Base-by-base conservation (phyloP, 2,329 filamentous ascomycete genomes). In the Sclerotinia spermophila region DNA sequence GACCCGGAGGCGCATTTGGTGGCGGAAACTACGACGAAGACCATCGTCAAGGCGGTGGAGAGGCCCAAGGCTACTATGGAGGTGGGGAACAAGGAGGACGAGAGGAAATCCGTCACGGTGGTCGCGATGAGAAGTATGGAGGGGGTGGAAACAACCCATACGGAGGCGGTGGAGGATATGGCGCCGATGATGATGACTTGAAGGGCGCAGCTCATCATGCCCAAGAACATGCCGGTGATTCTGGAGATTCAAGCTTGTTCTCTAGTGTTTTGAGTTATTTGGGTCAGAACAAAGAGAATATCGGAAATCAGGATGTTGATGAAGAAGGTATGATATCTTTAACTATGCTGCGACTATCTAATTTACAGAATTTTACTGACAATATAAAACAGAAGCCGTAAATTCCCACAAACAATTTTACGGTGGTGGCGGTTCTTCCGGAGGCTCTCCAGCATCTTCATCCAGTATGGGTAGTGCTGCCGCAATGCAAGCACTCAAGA, bases 401-500 rank as follows among this genome's bases (percentile, higher is more conserved):
- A 84, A 87, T 75, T 87, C 91, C 75, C 93, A 97, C 83, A 86
- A 94, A 82, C 86, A 91, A 71, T 87, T 90, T 77, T 97, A 94
- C 79, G 86, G 86, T 45, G 81, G 81, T 64, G 86, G 86, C 44
- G 81, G 81, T 66, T 83, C 84, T 33, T 82, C 84, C 38, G 81
- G 84, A 69, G 53, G 45, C 10, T 74, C 80, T 83, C 45, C 79
- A 82, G 73, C 80, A 81, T 77, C 84, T 75, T 82, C 84, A 51
- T 83, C 86, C 70, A 84, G 81, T 78, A 88, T 87, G 81, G 92
- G 94, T 77, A 82, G 85, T 76, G 90, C 94, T 67, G 92, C 92
- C 72, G 93, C 92, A 27, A 89, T 94, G 86, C 90, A 94, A 80
- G 92, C 92, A 0, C 80, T 94, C 74, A 94, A 94, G 84, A 87